These are phyloP conservation scores for Alternaria sp. DNA, from an alignment of 2,329 filamentous ascomycete species.

Conservation along the genomic window DNA sequence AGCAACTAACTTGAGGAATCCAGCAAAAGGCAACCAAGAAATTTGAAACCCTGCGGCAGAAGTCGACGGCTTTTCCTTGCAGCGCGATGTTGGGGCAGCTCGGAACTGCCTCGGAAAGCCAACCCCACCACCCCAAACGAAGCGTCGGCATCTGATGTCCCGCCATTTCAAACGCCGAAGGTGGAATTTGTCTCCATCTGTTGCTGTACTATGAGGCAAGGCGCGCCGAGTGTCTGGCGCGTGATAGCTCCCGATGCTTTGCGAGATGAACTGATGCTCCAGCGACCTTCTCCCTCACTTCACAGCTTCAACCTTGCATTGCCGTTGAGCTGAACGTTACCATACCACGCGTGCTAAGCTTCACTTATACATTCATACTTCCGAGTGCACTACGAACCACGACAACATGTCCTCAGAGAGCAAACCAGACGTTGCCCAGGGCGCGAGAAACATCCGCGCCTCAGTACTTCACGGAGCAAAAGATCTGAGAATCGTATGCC, in stretches of 20 bases:
- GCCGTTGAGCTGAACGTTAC: background rate
- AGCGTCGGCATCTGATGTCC: constrained; percentile 37
- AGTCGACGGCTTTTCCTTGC: constrained; percentile 7
- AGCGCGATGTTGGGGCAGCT: constrained; percentile 14
- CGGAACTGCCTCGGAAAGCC: constrained; percentile 37
- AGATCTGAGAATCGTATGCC: constrained; percentile 63
- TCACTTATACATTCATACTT: background rate
- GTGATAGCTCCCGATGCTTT: constrained; percentile 11
- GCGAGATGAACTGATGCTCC: constrained; percentile 3
- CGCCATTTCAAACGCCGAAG: constrained; percentile 40
- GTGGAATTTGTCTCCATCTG: constrained; percentile 36
- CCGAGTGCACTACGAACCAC: background rate
- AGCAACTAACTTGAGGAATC: background rate
- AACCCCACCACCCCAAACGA: constrained; percentile 21
- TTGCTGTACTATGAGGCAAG: constrained; percentile 26
- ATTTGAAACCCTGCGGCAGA: constrained; percentile 3
- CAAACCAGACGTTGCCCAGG: constrained; percentile 27
- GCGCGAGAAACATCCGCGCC: constrained; percentile 50
- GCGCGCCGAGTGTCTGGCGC: constrained; percentile 23
- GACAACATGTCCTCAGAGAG: constrained; percentile 29
- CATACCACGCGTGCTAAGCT: background rate
- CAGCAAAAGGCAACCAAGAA: background rate
- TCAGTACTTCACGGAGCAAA: constrained; percentile 68
- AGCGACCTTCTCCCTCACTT: background rate
- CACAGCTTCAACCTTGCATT: background rate